Evolutionary conservation across 129 eudicot genomes (phyloP), one percentile per base, ranked within the genome.

Genomic region (sunflower (Helianthus annuus)): DNA sequence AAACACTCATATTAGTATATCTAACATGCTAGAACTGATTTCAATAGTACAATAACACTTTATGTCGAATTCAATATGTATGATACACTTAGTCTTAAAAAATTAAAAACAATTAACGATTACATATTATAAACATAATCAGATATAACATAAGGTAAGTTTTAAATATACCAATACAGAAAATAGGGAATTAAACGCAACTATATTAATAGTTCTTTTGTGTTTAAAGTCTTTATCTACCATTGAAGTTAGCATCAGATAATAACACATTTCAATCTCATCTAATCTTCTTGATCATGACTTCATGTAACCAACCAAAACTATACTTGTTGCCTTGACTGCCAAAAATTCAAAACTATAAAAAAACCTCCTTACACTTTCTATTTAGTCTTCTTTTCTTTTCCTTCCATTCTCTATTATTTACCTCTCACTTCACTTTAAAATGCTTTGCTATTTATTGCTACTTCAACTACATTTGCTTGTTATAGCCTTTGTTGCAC

Each of bases 401-500:
- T 42, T 79, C 10, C 71, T 62, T 83, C 80, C 53, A 53, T 72
- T 68, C 54, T 68, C 79, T 80, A 66, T 67, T 71, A 66, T 80
- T 62, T 72, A 80, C 80, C 29, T 69, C 70, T 54, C 67, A 49
- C 48, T 51, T 16, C 70, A 73, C 53, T 76, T 74, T 29, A 68
- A 74, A 74, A 24, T 56, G 22, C 71, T 51, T 46, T 62, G 44
- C 51, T 46, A 51, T 10, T 53, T 62, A 70, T 77, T 64, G 53
- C 54, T 54, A 42, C 60, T 76, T 61, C 72, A 74, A 54, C 79
- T 84, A 66, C 73, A 86, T 69, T 69, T 63, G 65, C 79, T 78
- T 58, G 85, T 69, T 48, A 85, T 78, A 76, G 71, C 64, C 73
- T 73, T 79, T 61, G 77, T 80, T 54, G 76, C 74, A 52, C 7